Conservation (phyloP, 345 rosid species). For the Erucastrum elatum region DNA sequence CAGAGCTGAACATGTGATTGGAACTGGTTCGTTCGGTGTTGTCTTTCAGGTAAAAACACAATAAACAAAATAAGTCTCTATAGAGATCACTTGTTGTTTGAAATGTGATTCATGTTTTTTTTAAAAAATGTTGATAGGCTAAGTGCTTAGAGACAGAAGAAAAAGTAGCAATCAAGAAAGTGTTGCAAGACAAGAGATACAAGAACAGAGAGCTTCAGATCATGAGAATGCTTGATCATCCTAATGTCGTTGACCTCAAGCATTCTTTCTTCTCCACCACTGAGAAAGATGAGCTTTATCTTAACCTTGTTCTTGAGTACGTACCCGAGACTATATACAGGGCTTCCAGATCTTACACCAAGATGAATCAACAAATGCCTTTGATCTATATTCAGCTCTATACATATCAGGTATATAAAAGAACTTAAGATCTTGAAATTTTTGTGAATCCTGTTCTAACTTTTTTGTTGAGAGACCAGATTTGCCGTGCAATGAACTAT, state of each 20-base stretch:
- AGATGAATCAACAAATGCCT: conserved; percentile 85
- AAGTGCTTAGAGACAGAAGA: conserved; percentile 97
- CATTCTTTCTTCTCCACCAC: conserved; percentile 93
- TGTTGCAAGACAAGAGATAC: conserved; percentile 94
- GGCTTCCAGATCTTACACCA: conserved; percentile 73
- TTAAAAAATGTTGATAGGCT: conserved; percentile 50
- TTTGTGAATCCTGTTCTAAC: not conserved
- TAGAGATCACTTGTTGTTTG: not conserved
- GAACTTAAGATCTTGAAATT: not conserved
- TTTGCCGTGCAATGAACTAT: conserved; percentile 94
- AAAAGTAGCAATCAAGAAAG: conserved; percentile 94
- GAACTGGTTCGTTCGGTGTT: conserved; percentile 96
- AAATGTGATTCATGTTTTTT: not conserved
- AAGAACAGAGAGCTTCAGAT: conserved; percentile 94
- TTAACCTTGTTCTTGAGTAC: conserved; percentile 94
- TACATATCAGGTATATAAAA: conserved; percentile 70
- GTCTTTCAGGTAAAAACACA: conserved; percentile 71
- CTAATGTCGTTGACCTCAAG: conserved; percentile 82
- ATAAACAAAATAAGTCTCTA: not conserved
- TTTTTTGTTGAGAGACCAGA: conserved; percentile 48
- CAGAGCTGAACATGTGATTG: conserved; percentile 90
- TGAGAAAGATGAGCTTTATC: conserved; percentile 91
- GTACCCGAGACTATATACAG: conserved; percentile 92
- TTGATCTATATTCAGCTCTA: conserved; percentile 91
- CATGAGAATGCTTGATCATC: conserved; percentile 92